A percentile compares a stretch with the other conserved stretches of the same genome.
These are phyloP conservation scores for Trypanosoma avium DNA, from an alignment of 208 protist species.

Conservation along the genomic window DNA sequence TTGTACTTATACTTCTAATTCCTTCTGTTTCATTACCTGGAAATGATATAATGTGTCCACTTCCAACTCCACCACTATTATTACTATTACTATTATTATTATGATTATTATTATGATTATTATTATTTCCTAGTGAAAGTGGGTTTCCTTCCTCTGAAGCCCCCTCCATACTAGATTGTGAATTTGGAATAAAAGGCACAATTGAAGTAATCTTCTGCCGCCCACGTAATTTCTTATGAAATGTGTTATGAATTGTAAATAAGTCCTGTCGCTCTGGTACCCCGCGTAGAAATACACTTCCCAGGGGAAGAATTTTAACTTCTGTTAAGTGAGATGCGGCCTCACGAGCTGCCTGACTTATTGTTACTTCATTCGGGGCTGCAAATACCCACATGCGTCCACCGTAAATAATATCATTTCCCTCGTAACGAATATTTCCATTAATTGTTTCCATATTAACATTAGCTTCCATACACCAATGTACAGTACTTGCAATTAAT, in stretches of 20 bases:
- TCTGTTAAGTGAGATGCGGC: background rate
- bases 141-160: background rate
- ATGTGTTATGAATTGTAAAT: slow-evolving; percentile 37
- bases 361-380: slow-evolving; percentile 59
- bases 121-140: background rate
- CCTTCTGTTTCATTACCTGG: background rate
- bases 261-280: slow-evolving; percentile 54
- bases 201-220: no score
- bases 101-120: background rate
- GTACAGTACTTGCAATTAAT: slow-evolving; percentile 60
- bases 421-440: slow-evolving; percentile 51
- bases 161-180: background rate
- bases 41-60: background rate
- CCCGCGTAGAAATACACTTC: slow-evolving; percentile 59
- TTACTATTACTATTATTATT: background rate
- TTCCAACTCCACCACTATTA: background rate
- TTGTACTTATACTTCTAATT: no score
- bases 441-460: slow-evolving; percentile 39
- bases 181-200: background rate
- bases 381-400: slow-evolving; percentile 76
- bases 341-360: slow-evolving; percentile 20
- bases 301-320: slow-evolving; percentile 16
- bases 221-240: no score
- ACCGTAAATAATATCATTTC: slow-evolving; percentile 62
- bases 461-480: slow-evolving; percentile 77